phyloP scores from a whole-genome alignment of 2,329 filamentous ascomycete species.

The Xylariales sp. region DNA sequence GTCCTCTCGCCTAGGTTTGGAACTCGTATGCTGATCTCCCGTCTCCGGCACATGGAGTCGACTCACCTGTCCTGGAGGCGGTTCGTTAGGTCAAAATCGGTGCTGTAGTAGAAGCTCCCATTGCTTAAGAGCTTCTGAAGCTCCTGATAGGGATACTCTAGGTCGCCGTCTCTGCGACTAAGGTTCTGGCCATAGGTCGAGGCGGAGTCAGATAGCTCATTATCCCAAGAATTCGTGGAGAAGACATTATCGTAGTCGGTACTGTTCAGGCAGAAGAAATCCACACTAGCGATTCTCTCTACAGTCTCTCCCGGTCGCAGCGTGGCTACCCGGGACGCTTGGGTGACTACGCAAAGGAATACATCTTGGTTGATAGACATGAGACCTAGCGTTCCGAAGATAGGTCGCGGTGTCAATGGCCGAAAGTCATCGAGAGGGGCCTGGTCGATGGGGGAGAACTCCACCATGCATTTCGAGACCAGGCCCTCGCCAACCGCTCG shows the following conservation, averaged over 20 bases:
- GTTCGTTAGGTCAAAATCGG: slow-evolving; percentile 96
- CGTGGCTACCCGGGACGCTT: slow-evolving; percentile 72
- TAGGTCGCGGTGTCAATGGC: slow-evolving; percentile 65
- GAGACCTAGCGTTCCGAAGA: slow-evolving; percentile 82
- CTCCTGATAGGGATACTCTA: slow-evolving; percentile 86
- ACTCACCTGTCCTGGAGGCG: slow-evolving; percentile 77
- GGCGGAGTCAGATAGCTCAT: slow-evolving; percentile 41
- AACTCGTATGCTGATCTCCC: too few species aligned
- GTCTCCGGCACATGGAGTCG: not conserved
- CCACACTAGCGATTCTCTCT: slow-evolving; percentile 79
- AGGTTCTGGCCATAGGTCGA: slow-evolving; percentile 46
- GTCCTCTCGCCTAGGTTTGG: not conserved
- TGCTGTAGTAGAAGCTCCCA: slow-evolving; percentile 96
- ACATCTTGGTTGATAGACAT: slow-evolving; percentile 81
- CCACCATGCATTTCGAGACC: slow-evolving; percentile 75
- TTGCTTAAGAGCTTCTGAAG: slow-evolving; percentile 89
- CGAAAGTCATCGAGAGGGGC: slow-evolving; percentile 73
- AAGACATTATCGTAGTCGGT: slow-evolving; percentile 78
- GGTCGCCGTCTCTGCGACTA: slow-evolving; percentile 62
- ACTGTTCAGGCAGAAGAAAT: slow-evolving; percentile 90
- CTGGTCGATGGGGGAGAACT: slow-evolving; percentile 65
- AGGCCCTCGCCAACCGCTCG: slow-evolving; percentile 37
- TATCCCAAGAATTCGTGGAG: slow-evolving; percentile 47
- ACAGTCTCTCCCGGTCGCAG: slow-evolving; percentile 85
- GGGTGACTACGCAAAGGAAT: slow-evolving; percentile 85